These are phyloP conservation scores for Pogostemon cablin DNA, from an alignment of 257 asterid genomes.

Conservation along the genomic window DNA sequence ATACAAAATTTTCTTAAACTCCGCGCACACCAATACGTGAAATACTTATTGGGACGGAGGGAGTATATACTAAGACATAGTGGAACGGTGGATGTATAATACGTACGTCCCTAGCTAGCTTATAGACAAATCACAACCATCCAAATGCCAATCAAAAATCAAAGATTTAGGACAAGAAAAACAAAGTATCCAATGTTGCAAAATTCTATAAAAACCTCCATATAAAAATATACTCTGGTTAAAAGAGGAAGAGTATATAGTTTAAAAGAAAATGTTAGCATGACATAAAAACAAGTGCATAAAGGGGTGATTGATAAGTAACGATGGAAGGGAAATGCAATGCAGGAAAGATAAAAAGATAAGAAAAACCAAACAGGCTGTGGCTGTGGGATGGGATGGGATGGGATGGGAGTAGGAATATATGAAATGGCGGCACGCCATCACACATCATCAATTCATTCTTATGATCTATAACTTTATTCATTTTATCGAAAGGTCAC, in stretches of 20 bases:
- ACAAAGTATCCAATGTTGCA: neutral
- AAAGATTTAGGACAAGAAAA: neutral
- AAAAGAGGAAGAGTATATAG: neutral
- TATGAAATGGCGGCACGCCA: constrained; percentile 52
- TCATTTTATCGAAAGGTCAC: too few species aligned
- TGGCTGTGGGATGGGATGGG: neutral
- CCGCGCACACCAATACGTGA: too few species aligned
- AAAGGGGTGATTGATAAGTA: too few species aligned
- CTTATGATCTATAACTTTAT: too few species aligned
- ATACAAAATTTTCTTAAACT: too few species aligned
- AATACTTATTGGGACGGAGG: too few species aligned
- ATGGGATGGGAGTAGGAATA: neutral
- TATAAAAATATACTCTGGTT: neutral
- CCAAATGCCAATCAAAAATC: neutral
- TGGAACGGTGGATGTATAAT: too few species aligned
- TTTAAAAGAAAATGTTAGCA: too few species aligned
- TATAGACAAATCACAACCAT: too few species aligned
- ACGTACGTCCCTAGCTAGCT: too few species aligned
- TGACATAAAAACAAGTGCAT: too few species aligned
- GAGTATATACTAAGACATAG: too few species aligned
- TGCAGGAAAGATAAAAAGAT: neutral
- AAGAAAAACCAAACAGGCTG: constrained; percentile 41
- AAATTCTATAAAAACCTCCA: neutral
- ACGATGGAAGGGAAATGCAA: neutral
- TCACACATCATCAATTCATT: constrained; percentile 37